Conservation (phyloP, 257 asterid species). For the Nicotiana sylvestris region DNA sequence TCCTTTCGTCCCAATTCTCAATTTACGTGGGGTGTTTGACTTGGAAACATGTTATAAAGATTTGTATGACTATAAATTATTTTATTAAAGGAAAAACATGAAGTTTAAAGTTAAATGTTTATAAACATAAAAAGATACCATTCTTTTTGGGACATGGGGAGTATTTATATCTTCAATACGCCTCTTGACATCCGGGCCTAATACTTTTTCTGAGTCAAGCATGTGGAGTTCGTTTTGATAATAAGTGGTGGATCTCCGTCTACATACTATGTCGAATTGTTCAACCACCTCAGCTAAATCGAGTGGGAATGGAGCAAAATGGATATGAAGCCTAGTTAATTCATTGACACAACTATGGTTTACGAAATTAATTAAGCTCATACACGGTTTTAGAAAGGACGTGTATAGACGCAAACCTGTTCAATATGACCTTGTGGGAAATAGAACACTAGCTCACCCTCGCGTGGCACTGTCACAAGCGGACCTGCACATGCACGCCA, state of each 20-base stretch:
- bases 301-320: background rate
- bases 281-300: background rate
- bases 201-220: background rate
- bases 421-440: slow-evolving; percentile 98
- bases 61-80: too few relatives aligned
- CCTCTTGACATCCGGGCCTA: background rate
- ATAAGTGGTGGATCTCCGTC: background rate
- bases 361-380: background rate
- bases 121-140: too few relatives aligned
- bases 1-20: too few relatives aligned
- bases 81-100: too few relatives aligned
- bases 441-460: slow-evolving; percentile 70
- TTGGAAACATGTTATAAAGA: too few relatives aligned
- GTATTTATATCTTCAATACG: background rate
- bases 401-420: slow-evolving; percentile 44
- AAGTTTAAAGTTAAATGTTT: too few relatives aligned
- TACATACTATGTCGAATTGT: background rate
- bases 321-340: background rate
- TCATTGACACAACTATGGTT: background rate
- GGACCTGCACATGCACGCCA: slow-evolving; percentile 99
- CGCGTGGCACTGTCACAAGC: slow-evolving; percentile 82
- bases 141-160: too few relatives aligned
- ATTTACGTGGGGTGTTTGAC: too few relatives aligned
- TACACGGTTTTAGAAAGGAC: background rate
- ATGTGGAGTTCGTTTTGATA: background rate